These are phyloP conservation scores for Aeschynomene evenia DNA, from an alignment of 306 rosid species.

Conservation along the genomic window DNA sequence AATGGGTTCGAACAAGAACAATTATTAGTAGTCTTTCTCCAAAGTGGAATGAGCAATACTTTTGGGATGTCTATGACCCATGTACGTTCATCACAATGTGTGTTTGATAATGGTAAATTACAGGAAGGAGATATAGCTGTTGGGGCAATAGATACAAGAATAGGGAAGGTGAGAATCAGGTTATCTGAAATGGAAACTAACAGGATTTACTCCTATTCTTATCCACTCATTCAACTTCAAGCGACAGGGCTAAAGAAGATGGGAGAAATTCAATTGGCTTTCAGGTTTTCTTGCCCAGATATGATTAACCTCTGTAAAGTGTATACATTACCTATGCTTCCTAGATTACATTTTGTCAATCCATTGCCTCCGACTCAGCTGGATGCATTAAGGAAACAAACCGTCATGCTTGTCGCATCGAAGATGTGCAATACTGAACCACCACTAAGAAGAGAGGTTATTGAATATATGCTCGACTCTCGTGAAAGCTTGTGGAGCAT, in stretches of 20 bases:
- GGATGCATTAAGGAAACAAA: conserved; percentile 28
- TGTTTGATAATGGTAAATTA: conserved; percentile 37
- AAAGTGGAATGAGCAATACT: conserved; percentile 39
- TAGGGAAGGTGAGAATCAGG: conserved; percentile 39
- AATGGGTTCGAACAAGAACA: conserved; percentile 42
- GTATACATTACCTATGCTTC: conserved; percentile 35
- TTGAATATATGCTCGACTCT: conserved; percentile 40
- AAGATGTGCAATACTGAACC: conserved; percentile 35
- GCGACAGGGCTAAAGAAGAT: conserved; percentile 38
- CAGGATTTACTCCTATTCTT: conserved; percentile 21
- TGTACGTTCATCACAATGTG: conserved; percentile 34
- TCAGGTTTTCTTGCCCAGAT: conserved; percentile 23
- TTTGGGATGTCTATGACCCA: conserved; percentile 40
- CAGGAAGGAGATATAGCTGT: conserved; percentile 4
- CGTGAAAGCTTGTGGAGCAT: conserved; percentile 36
- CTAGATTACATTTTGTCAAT: conserved; percentile 10
- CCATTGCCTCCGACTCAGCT: conserved; percentile 27
- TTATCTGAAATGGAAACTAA: conserved; percentile 18
- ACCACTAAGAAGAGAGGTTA: conserved; percentile 31
- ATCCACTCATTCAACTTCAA: conserved; percentile 36
- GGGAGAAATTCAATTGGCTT: conserved; percentile 42
- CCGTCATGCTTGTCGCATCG: not conserved
- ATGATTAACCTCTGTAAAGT: not conserved
- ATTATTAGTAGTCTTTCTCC: conserved; percentile 36
- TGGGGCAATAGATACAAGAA: conserved; percentile 28